Evolutionary conservation across 371 early-diverging fungal genomes (phyloP).

Genomic region (Circinella minor): DNA sequence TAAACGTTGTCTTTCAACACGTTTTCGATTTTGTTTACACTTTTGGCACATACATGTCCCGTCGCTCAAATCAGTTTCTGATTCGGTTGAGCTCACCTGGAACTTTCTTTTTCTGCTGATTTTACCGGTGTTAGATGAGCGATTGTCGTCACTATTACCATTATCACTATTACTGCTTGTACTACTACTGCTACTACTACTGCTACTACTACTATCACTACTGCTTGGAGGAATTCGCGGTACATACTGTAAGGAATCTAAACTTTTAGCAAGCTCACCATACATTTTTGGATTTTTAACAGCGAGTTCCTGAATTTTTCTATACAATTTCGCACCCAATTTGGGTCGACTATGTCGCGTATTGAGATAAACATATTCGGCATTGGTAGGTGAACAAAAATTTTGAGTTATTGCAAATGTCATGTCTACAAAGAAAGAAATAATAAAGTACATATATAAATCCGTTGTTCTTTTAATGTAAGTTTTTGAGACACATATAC

Average conservation of each 20-base stretch:
- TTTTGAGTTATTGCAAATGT: slow-evolving; percentile 86
- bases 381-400: slow-evolving; percentile 74
- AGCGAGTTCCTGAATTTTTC: slow-evolving; percentile 49
- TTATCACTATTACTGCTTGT: slow-evolving; percentile 17
- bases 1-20: slow-evolving; percentile 8
- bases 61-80: slow-evolving; percentile 58
- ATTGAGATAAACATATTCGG: slow-evolving; percentile 75
- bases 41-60: slow-evolving; percentile 68
- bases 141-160: slow-evolving; percentile 22
- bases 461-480: too few species aligned
- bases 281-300: slow-evolving; percentile 44
- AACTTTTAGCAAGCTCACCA: slow-evolving; percentile 45
- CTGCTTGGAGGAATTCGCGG: slow-evolving; percentile 63
- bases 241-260: slow-evolving; percentile 54
- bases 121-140: neutral
- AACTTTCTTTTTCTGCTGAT: slow-evolving; percentile 19
- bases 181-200: slow-evolving; percentile 2
- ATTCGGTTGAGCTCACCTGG: slow-evolving; percentile 55
- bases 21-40: slow-evolving; percentile 61
- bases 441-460: neutral
- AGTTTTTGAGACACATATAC: neutral
- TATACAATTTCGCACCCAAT: slow-evolving; percentile 59
- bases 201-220: slow-evolving; percentile 41
- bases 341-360: slow-evolving; percentile 77
- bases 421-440: slow-evolving; percentile 55